Base-by-base conservation (phyloP, 2,329 filamentous ascomycete genomes). In the Akanthomyces dipterigenus region DNA sequence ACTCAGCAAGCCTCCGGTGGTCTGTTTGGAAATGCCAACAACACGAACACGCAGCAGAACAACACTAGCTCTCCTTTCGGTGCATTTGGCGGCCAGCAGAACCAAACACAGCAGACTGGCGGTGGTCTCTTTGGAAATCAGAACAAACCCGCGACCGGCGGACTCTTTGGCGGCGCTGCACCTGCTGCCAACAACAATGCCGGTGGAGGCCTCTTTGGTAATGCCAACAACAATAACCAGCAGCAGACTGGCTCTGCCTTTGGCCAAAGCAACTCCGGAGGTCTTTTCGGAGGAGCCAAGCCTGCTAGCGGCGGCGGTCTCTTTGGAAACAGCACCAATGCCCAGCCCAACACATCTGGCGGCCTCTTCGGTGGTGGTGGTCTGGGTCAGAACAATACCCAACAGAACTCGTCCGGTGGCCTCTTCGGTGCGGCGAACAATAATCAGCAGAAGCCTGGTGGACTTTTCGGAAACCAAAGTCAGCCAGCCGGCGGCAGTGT, bases 381-480 rank as follows among this genome's bases (percentile, higher is more conserved):
- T 45, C 51, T 55, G 77, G 14, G 68, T 71, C 49, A 66, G 71
- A 54, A 63, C 28, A 72, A 73, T 48, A 63, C 64, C 42, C 72
- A 75, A 62, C 71, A 72, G 34, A 69, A 75, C 38, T 69, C 75
- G 24, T 75, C 77, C 6, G 76, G 76, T 5, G 77, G 81, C 1
- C 71, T 85, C 3, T 87, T 87, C 61, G 83, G 83, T 1, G 63
- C 64, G 57, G 57, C 71, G 28, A 74, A 72, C 55, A 70, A 73
- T 55, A 72, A 75, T 48, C 74, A 72, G 40, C 70, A 76, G 64
- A 76, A 75, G 65, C 68, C 77, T 14, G 76, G 77, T 28, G 75
- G 83, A 36, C 70, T 86, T 18, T 88, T 88, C 64, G 82, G 84
- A 16, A 68, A 68, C 24, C 65, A 77, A 70, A 76, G 78, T 54